These are phyloP conservation scores for Picea sitchensis DNA, from an alignment of 75 land plant genomes.

Conservation along the genomic window DNA sequence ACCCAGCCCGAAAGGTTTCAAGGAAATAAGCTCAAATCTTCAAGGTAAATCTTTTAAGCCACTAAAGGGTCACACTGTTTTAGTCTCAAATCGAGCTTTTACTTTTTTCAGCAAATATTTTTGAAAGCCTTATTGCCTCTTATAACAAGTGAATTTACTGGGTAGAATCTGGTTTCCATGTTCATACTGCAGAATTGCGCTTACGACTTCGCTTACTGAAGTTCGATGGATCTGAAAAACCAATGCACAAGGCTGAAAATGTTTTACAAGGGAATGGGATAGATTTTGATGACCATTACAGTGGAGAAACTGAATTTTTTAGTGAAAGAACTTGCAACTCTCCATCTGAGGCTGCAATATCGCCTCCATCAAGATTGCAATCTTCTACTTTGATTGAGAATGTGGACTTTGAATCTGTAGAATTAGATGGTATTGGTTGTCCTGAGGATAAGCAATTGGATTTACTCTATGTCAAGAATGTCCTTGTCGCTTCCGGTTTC, in stretches of 20 bases:
- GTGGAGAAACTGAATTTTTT: not conserved
- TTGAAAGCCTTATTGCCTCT: not conserved
- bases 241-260: conserved; percentile 14
- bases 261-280: conserved; percentile 28
- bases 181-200: conserved; percentile 17
- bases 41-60: conserved; percentile 33
- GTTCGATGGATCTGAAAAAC: conserved; percentile 10
- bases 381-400: not conserved
- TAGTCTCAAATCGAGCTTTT: not conserved
- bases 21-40: conserved; percentile 50
- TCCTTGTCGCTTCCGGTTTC: conserved; percentile 57
- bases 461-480: conserved; percentile 33
- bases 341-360: not conserved
- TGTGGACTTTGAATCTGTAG: conserved; percentile 6
- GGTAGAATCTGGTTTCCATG: conserved; percentile 12
- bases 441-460: conserved; percentile 26
- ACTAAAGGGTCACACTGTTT: not conserved
- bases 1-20: conserved; percentile 48
- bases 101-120: not conserved
- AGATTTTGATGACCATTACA: not conserved
- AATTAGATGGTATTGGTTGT: not conserved
- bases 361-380: conserved; percentile 9
- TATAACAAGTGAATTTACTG: not conserved
- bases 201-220: conserved; percentile 8
- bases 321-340: conserved; percentile 2